phyloP scores from a whole-genome alignment of 2,329 filamentous ascomycete species.

The Scytalidium lignicola region DNA sequence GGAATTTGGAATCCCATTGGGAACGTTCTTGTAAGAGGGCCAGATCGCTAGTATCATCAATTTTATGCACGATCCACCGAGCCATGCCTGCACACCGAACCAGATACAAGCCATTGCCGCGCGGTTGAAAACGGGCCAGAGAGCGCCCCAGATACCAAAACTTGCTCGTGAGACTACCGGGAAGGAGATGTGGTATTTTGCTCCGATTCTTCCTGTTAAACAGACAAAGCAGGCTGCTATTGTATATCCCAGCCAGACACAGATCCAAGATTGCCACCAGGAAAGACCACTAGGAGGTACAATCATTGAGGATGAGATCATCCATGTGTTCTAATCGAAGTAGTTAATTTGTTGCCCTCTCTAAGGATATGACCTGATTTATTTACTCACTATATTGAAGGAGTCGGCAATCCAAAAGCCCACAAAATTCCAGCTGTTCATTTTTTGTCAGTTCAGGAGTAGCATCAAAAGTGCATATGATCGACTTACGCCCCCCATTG shows the following conservation, averaged over 20 bases:
- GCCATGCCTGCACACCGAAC: slow-evolving; percentile 83
- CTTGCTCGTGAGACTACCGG: slow-evolving; percentile 72
- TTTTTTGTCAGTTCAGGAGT: too few species aligned
- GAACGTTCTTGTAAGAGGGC: slow-evolving; percentile 54
- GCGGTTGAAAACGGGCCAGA: slow-evolving; percentile 87
- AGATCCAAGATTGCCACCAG: slow-evolving; percentile 92
- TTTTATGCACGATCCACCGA: slow-evolving; percentile 79
- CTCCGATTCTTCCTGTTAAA: slow-evolving; percentile 76
- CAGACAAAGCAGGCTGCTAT: slow-evolving; percentile 73
- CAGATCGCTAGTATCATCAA: slow-evolving; percentile 87
- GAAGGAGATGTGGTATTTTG: slow-evolving; percentile 84
- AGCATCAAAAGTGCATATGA: neutral
- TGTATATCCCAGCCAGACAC: slow-evolving; percentile 80
- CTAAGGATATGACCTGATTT: neutral
- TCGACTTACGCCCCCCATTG: slow-evolving; percentile 64
- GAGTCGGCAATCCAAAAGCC: slow-evolving; percentile 82
- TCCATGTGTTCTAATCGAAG: slow-evolving; percentile 69
- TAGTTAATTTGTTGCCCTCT: slow-evolving; percentile 10
- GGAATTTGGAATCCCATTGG: slow-evolving; percentile 62
- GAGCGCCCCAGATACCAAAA: slow-evolving; percentile 82
- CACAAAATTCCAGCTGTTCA: slow-evolving; percentile 70
- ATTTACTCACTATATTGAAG: slow-evolving; percentile 62
- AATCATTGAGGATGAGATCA: slow-evolving; percentile 84
- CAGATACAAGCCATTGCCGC: slow-evolving; percentile 79
- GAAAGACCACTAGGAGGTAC: slow-evolving; percentile 58